Conservation (phyloP, 345 rosid genomes). For the Eucalyptus sp. region DNA sequence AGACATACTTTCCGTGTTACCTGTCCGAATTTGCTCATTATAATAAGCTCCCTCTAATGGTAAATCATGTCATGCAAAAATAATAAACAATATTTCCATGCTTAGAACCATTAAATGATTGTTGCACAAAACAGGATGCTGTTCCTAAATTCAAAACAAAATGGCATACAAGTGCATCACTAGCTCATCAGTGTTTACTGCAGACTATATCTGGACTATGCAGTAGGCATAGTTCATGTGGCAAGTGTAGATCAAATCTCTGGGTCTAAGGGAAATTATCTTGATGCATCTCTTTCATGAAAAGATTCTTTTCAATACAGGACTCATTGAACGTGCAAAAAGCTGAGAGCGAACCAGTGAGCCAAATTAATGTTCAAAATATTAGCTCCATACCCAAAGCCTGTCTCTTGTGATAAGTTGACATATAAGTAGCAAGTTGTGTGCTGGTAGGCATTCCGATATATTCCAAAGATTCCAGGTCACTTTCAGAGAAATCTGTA, state of each 20-base stretch:
- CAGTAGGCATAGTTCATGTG: background rate
- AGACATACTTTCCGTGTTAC: background rate
- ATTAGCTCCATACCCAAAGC: slow-evolving; percentile 57
- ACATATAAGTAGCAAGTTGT: slow-evolving; percentile 52
- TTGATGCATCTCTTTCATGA: background rate
- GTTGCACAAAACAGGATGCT: background rate
- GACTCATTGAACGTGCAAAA: background rate
- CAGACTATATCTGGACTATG: background rate
- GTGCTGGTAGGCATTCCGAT: slow-evolving; percentile 44
- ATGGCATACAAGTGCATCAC: background rate
- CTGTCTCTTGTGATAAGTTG: slow-evolving; percentile 69
- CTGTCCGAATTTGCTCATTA: background rate
- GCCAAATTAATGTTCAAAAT: background rate
- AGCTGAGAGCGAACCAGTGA: background rate
- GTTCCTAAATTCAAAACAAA: background rate
- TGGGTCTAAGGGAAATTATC: background rate
- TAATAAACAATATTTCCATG: background rate
- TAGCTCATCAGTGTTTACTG: background rate
- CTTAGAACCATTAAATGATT: background rate
- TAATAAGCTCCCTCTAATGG: background rate
- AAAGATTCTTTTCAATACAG: background rate
- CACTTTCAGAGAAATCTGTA: slow-evolving; percentile 57
- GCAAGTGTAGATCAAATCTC: background rate
- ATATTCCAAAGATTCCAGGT: slow-evolving; percentile 68
- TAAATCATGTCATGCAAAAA: background rate